Evolutionary conservation across 352 stramenopile genomes (phyloP).

Genomic region (Hyaloperonospora arabidopsidis): DNA sequence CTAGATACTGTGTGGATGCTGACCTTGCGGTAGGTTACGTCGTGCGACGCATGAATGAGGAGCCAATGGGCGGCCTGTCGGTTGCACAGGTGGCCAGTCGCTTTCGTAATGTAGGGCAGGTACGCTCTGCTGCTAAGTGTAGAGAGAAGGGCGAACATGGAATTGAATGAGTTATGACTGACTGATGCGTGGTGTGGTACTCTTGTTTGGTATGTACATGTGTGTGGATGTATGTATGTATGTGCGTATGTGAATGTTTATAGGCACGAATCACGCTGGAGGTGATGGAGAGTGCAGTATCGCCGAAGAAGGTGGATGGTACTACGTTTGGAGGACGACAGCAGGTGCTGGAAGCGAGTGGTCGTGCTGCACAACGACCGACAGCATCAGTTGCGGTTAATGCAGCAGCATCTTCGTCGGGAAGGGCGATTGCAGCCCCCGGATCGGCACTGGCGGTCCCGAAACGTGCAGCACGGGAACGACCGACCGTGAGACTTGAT

Average conservation of each 20-base stretch:
- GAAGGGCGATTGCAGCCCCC: conserved; percentile 27
- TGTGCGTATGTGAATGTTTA: no score
- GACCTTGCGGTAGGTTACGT: conserved; percentile 28
- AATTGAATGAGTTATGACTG: neutral
- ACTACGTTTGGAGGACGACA: conserved; percentile 2
- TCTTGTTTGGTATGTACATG: neutral
- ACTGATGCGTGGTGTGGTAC: conserved; percentile 1
- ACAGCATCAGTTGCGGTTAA: conserved; percentile 4
- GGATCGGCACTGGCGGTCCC: conserved; percentile 21
- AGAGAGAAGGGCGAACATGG: no score
- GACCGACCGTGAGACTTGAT: conserved; percentile 7
- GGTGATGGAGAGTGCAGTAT: conserved; percentile 8
- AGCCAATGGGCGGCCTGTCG: conserved; percentile 23
- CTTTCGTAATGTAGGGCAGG: conserved; percentile 37
- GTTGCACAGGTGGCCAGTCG: conserved; percentile 36
- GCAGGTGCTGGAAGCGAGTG: neutral
- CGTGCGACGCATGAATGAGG: conserved; percentile 34
- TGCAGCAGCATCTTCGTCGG: conserved; percentile 13
- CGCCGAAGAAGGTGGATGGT: conserved; percentile 1
- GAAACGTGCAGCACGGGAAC: conserved; percentile 11
- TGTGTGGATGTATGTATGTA: no score
- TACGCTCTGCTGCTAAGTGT: neutral
- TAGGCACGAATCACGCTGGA: conserved; percentile 29
- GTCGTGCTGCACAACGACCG: neutral
- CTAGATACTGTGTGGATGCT: neutral